Evolutionary conservation across 2,329 filamentous ascomycete species (phyloP).

Genomic region (Cladosporium phlei): DNA sequence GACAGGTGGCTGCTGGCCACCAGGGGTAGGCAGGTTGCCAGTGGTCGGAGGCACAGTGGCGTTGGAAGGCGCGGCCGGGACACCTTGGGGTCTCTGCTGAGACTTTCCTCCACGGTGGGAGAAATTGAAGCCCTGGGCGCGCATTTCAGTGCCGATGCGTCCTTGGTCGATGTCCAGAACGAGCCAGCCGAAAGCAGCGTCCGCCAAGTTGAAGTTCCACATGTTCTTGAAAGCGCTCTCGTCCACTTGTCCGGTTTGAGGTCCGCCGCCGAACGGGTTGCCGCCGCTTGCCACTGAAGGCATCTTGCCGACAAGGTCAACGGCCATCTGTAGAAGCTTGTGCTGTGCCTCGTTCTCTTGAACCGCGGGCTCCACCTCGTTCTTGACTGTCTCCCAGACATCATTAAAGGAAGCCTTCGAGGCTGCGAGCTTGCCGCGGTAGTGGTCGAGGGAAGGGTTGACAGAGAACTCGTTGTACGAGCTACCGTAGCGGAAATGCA

Average conservation of each 20-base stretch:
- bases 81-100: conserved; percentile 36
- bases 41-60: conserved; percentile 34
- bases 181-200: conserved; percentile 94
- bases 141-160: conserved; percentile 96
- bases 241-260: conserved; percentile 80
- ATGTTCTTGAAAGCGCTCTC: conserved; percentile 99
- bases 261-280: conserved; percentile 90
- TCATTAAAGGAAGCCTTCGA: conserved; percentile 99
- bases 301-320: conserved; percentile 97
- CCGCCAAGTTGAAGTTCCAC: conserved; percentile 99
- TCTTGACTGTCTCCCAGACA: conserved; percentile 97
- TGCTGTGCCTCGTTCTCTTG: conserved; percentile 90
- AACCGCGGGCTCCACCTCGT: conserved; percentile 91
- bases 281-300: conserved; percentile 89
- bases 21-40: conserved; percentile 34
- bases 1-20: conserved; percentile 29
- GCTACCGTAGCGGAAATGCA: conserved; percentile 97
- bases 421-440: conserved; percentile 94
- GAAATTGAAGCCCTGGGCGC: conserved; percentile 98
- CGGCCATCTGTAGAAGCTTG: conserved; percentile 81
- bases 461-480: conserved; percentile 99
- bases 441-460: conserved; percentile 95
- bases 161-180: conserved; percentile 93
- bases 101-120: conserved; percentile 84
- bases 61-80: conserved; percentile 35